Evolutionary conservation across 495 filamentous ascomycete species (phyloP).

Genomic region (Penicillium simplicissimum): DNA sequence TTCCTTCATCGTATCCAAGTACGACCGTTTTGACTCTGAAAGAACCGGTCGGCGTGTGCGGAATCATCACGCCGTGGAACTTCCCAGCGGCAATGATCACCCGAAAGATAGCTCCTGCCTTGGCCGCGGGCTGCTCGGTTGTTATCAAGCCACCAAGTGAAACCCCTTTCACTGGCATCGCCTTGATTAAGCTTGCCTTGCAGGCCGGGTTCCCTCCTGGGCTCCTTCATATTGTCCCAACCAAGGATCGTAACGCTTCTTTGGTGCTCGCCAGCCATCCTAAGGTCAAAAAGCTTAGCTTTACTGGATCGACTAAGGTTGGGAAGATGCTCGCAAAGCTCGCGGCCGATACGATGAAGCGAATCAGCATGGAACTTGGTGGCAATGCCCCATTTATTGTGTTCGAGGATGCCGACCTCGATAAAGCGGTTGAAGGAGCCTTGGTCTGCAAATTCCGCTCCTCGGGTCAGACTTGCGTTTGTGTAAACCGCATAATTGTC

Average conservation of each 20-base stretch:
- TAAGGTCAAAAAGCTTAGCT: constrained; percentile 52
- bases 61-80: constrained; percentile 62
- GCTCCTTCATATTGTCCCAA: constrained; percentile 12
- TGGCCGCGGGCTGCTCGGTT: constrained; percentile 52
- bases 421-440: constrained; percentile 69
- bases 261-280: constrained; percentile 22
- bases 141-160: constrained; percentile 53
- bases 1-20: constrained; percentile 53
- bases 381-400: constrained; percentile 55
- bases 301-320: constrained; percentile 34
- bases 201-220: neutral
- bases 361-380: constrained; percentile 86
- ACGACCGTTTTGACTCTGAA: constrained; percentile 43
- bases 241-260: constrained; percentile 32
- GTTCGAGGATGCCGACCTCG: constrained; percentile 72
- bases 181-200: constrained; percentile 32
- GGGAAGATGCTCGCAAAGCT: constrained; percentile 40
- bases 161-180: constrained; percentile 48
- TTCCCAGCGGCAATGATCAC: constrained; percentile 87
- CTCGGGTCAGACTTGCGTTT: constrained; percentile 57
- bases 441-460: constrained; percentile 51
- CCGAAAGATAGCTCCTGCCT: constrained; percentile 65
- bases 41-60: constrained; percentile 41
- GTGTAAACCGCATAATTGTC: constrained; percentile 67
- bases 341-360: constrained; percentile 62